Conservation (phyloP, 805 yeast genomes). For the Metschnikowia aberdeeniae region DNA sequence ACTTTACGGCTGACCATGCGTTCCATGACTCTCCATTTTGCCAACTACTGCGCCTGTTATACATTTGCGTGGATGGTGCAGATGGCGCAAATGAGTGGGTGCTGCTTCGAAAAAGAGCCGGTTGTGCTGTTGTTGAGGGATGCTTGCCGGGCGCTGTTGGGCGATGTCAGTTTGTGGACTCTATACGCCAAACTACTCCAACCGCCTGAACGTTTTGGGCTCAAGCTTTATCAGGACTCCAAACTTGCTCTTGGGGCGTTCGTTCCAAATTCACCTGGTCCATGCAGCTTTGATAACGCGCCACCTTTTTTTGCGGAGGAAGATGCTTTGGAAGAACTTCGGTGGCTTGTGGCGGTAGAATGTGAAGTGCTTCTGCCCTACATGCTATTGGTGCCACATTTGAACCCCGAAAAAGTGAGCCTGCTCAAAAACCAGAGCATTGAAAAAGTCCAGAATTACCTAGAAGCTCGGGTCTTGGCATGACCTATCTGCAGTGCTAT, state of each 20-base stretch:
- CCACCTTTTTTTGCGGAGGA: neutral
- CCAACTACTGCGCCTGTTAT: slow-evolving; percentile 37
- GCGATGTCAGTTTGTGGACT: slow-evolving; percentile 21
- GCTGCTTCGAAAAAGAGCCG: slow-evolving; percentile 10
- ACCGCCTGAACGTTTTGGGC: neutral
- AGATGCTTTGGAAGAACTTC: slow-evolving; percentile 3
- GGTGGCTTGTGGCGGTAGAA: slow-evolving; percentile 15
- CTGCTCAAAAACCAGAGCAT: neutral
- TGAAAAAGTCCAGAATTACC: neutral
- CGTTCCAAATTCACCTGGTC: neutral
- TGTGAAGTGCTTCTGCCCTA: slow-evolving; percentile 14
- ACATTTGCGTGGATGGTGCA: slow-evolving; percentile 28
- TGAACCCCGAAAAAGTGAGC: neutral
- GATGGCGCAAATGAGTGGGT: slow-evolving; percentile 4
- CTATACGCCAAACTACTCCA: slow-evolving; percentile 7
- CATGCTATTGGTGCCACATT: slow-evolving; percentile 1
- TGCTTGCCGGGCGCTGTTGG: slow-evolving; percentile 11
- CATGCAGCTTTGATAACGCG: neutral
- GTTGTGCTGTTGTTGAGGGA: slow-evolving; percentile 5
- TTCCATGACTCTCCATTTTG: slow-evolving; percentile 33
- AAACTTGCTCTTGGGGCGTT: neutral
- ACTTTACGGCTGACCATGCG: slow-evolving; percentile 19
- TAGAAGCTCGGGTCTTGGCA: no score
- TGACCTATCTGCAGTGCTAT: no score
- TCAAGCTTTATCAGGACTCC: neutral